Percentiles rank a stretch among this genome's conserved stretches.
phyloP scores from a whole-genome alignment of 352 stramenopile genomes.

The Phytophthora macrochlamydospora region DNA sequence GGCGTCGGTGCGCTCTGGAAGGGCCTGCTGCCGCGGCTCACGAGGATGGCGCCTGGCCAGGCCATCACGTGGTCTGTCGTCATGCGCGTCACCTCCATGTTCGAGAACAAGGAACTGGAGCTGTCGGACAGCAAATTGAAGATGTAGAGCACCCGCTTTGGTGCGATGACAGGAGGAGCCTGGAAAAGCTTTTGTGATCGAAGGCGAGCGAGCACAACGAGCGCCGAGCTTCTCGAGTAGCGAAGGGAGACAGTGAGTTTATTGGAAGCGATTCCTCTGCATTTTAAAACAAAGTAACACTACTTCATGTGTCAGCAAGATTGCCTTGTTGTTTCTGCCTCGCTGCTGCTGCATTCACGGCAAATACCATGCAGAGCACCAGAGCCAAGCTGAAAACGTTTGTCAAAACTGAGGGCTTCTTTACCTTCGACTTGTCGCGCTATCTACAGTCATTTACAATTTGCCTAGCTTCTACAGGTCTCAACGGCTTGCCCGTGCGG shows the following conservation, averaged over 20 bases:
- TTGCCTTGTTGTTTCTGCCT: background rate
- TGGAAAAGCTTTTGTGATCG: conserved; percentile 4
- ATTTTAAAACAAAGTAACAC: conserved; percentile 20
- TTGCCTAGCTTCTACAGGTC: conserved; percentile 16
- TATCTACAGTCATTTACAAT: conserved; percentile 41
- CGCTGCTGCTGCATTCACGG: too few species aligned
- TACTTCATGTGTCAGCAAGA: conserved; percentile 26
- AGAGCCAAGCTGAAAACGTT: background rate
- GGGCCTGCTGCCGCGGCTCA: conserved; percentile 94
- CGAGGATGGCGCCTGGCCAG: conserved; percentile 96
- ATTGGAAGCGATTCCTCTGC: conserved; percentile 23
- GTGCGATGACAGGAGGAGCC: conserved; percentile 6
- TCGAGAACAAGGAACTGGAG: conserved; percentile 76
- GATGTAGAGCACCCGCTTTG: conserved; percentile 44
- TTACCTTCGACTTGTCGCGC: conserved; percentile 21
- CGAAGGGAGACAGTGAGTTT: conserved; percentile 27
- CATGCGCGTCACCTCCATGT: conserved; percentile 88
- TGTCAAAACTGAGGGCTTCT: conserved; percentile 29
- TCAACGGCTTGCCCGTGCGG: conserved; percentile 30
- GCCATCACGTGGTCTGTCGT: conserved; percentile 96
- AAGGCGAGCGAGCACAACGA: conserved; percentile 15
- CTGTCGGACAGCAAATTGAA: conserved; percentile 66
- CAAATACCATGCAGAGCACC: background rate
- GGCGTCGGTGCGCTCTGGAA: conserved; percentile 96
- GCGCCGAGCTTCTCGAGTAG: conserved; percentile 14